Conservation (phyloP, 257 asterid species). For the Nicotiana otophora region DNA sequence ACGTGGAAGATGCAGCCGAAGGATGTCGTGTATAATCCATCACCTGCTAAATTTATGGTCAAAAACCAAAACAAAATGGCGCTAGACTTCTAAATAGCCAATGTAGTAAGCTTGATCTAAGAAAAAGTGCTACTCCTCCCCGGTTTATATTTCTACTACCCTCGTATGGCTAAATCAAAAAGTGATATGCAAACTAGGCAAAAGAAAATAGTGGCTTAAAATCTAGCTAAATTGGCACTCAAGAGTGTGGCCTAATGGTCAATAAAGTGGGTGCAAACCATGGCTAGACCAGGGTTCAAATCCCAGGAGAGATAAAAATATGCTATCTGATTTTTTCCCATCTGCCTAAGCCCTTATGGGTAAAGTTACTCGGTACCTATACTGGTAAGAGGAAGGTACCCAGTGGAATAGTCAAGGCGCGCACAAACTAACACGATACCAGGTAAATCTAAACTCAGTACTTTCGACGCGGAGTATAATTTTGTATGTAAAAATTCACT, state of each 20-base stretch:
- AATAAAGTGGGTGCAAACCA: neutral
- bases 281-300: neutral
- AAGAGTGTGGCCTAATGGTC: neutral
- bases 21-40: conserved; percentile 55
- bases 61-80: neutral
- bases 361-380: neutral
- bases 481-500: no score
- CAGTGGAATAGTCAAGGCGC: neutral
- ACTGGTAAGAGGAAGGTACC: neutral
- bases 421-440: neutral
- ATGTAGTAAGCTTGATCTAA: neutral
- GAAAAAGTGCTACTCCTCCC: neutral
- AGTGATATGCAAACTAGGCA: neutral
- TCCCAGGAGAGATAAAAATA: neutral
- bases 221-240: neutral
- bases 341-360: neutral
- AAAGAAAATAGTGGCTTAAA: neutral
- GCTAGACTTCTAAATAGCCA: neutral
- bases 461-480: no score
- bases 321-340: neutral
- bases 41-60: conserved; percentile 27
- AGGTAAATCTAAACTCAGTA: no score
- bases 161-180: neutral
- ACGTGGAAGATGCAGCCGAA: conserved; percentile 59
- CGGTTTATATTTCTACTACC: neutral